Base-by-base conservation (phyloP, 129 eudicot species). In the Flaveria linearis region DNA sequence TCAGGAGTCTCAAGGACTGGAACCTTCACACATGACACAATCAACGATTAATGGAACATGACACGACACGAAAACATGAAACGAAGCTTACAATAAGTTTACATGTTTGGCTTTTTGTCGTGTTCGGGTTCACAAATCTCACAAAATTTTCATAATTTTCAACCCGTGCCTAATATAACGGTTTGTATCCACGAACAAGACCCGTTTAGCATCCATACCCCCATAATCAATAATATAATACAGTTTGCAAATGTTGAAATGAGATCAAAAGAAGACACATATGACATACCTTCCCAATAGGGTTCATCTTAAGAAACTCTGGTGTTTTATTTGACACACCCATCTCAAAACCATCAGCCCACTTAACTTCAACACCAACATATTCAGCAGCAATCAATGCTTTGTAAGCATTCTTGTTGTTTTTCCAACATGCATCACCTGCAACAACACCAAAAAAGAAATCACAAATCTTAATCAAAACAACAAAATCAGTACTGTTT, bases 1-100 rank as follows among this genome's bases (percentile, higher is more conserved):
- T 91, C 91, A 58, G 93, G 92, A 50, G 97, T 94, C 81, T 91
- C 93, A 62, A 94, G 78, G 46, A 94, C 96, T 33, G 98, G 97
- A 70, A 94, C 84, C 98, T 93, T 71, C 5, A 66, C 5, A 33
- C 47, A 83, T 7, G 53, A 7, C 41, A 36, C 41, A 36, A 5
- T 5, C 41, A 36, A 36, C 1, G 1, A 36, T 36, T 36, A 36
- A 36, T 36, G 41, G 1, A 7, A 20, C 22, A 36, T 36, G 39
- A 33, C 39, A 33, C 39, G 7, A 33, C 39, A 33, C 39, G 7
- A 33, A 33, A 33, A 33, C 39, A 33, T 33, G 39, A 33, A 33
- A 33, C 39, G 39, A 33, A 33, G 39, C 39, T 33, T 4, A 33
- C 39, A 33, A 33, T 33, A 33, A 33, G 7, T 0, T 33, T 33